Evolutionary conservation across 2,329 filamentous ascomycete genomes (phyloP).

Genomic region (Tympanopsis confertula): DNA sequence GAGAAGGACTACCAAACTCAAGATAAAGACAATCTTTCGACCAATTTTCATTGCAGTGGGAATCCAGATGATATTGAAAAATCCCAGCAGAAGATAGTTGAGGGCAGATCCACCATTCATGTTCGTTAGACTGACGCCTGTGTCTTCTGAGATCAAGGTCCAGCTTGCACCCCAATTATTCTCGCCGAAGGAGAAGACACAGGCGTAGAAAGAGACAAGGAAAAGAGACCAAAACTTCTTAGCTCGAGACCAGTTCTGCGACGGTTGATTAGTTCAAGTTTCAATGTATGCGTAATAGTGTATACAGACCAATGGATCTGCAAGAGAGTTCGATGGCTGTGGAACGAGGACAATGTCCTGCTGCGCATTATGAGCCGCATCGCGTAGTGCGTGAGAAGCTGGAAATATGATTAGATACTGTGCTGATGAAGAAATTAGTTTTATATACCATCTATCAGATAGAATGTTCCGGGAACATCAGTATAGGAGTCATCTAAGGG

Average conservation of each 20-base stretch:
- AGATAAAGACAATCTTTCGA: slow-evolving; percentile 19
- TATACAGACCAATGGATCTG: slow-evolving; percentile 13
- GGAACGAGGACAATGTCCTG: slow-evolving; percentile 19
- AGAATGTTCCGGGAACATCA: slow-evolving; percentile 20
- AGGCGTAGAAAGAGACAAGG: slow-evolving; percentile 24
- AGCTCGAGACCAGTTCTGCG: slow-evolving; percentile 16
- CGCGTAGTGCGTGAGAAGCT: neutral
- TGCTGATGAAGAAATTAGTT: neutral
- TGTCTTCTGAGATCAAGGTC: slow-evolving; percentile 24
- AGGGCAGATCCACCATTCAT: slow-evolving; percentile 26
- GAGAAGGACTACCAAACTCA: slow-evolving; percentile 17
- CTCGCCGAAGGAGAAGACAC: slow-evolving; percentile 24
- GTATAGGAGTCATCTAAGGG: slow-evolving; percentile 1
- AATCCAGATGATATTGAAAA: slow-evolving; percentile 25
- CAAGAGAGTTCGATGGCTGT: slow-evolving; percentile 14
- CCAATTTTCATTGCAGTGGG: slow-evolving; percentile 17
- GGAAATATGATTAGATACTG: neutral
- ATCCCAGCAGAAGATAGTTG: slow-evolving; percentile 25
- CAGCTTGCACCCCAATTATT: slow-evolving; percentile 27
- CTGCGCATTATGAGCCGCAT: slow-evolving; percentile 11
- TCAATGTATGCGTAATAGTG: neutral
- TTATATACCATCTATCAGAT: slow-evolving; percentile 15
- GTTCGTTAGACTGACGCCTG: slow-evolving; percentile 21
- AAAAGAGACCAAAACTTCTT: slow-evolving; percentile 26
- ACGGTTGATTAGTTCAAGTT: neutral